Conservation (phyloP, 2,329 filamentous ascomycete species). For the Sarocladium strictum region DNA sequence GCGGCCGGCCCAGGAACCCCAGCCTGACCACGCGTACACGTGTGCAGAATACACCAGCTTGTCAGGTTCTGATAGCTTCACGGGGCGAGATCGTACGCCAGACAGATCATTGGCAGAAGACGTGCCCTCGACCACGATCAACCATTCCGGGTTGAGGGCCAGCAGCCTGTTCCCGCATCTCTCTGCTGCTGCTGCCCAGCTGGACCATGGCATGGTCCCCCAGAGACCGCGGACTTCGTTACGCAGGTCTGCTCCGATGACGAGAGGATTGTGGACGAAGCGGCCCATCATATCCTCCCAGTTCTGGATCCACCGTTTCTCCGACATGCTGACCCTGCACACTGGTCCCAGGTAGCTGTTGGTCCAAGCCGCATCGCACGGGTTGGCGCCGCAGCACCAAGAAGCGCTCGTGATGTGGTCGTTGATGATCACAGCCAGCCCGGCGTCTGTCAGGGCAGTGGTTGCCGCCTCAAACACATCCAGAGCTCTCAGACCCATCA, state of each 20-base stretch:
- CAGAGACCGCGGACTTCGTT: conserved; percentile 65
- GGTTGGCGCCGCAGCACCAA: conserved; percentile 64
- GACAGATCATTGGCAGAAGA: conserved; percentile 61
- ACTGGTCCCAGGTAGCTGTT: conserved; percentile 57
- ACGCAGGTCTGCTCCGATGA: conserved; percentile 61
- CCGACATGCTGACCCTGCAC: conserved; percentile 57
- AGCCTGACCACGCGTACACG: conserved; percentile 65
- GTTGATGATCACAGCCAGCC: conserved; percentile 61
- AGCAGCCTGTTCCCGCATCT: conserved; percentile 55
- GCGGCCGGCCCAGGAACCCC: conserved; percentile 54
- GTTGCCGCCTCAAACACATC: conserved; percentile 57
- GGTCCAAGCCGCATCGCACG: conserved; percentile 61
- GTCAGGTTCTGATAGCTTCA: conserved; percentile 48
- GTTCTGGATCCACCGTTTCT: conserved; percentile 60
- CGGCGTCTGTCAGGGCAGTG: conserved; percentile 52
- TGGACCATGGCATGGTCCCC: conserved; percentile 62
- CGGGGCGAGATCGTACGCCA: conserved; percentile 47
- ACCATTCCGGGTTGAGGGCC: conserved; percentile 54
- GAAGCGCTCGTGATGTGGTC: conserved; percentile 64
- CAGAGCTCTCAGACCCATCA: conserved; percentile 49
- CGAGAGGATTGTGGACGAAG: conserved; percentile 51
- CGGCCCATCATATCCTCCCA: conserved; percentile 60
- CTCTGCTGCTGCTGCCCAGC: conserved; percentile 60
- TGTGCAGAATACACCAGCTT: conserved; percentile 62
- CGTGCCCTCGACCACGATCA: conserved; percentile 63